Evolutionary conservation across 495 filamentous ascomycete genomes (phyloP).

Genomic region (Podospora anserina): DNA sequence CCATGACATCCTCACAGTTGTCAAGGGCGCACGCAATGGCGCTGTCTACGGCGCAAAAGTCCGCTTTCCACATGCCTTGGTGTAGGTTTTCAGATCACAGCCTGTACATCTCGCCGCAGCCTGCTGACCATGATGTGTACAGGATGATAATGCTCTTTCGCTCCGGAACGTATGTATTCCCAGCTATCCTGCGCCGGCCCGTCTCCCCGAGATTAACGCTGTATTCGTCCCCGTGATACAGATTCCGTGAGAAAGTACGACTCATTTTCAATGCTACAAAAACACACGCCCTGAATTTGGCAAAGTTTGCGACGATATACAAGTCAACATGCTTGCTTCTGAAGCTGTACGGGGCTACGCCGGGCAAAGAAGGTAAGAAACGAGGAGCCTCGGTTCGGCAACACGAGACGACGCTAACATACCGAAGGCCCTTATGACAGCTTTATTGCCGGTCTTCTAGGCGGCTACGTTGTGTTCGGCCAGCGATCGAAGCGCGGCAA

Average conservation of each 20-base stretch:
- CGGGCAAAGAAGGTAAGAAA: constrained; percentile 51
- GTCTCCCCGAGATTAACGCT: not conserved
- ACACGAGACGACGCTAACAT: not conserved
- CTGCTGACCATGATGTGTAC: constrained; percentile 13
- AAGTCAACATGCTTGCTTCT: constrained; percentile 74
- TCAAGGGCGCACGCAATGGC: constrained; percentile 94
- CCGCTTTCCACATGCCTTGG: constrained; percentile 95
- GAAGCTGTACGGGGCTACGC: constrained; percentile 58
- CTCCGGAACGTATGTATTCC: constrained; percentile 64
- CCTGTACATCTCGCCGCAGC: constrained; percentile 42
- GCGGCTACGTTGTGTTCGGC: constrained; percentile 92
- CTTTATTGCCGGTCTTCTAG: constrained; percentile 86
- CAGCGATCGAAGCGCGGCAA: constrained; percentile 56
- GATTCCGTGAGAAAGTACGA: constrained; percentile 70
- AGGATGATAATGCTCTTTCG: constrained; percentile 96
- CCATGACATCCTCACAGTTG: constrained; percentile 72
- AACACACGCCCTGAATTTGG: constrained; percentile 87
- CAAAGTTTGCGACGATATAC: constrained; percentile 85
- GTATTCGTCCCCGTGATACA: constrained; percentile 26
- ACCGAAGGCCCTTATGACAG: constrained; percentile 65
- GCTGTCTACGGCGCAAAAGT: constrained; percentile 97
- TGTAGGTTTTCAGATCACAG: constrained; percentile 51
- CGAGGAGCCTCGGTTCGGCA: not conserved
- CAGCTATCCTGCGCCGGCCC: not conserved
- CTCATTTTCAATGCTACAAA: constrained; percentile 82